phyloP scores from a whole-genome alignment of 192 early-diverging fungal species.

The Backusella parvicylindrica region DNA sequence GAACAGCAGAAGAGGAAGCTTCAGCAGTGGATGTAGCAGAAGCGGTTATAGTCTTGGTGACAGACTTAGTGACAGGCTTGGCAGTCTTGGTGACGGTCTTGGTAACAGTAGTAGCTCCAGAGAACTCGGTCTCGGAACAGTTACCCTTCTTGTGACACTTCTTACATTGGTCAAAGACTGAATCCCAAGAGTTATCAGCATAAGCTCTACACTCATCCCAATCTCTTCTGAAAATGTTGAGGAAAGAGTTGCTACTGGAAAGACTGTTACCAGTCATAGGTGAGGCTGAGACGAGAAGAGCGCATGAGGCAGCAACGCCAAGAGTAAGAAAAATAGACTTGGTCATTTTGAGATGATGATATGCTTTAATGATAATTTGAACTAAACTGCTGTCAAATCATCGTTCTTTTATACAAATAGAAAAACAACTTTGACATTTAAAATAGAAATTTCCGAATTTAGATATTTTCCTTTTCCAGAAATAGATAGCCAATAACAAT shows the following conservation, averaged over 20 bases:
- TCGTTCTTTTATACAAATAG: background rate
- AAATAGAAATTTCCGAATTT: background rate
- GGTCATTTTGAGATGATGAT: background rate
- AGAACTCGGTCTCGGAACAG: background rate
- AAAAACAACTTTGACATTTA: background rate
- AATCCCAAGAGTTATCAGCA: background rate
- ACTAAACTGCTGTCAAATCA: background rate
- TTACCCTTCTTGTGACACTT: background rate
- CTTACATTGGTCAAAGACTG: background rate
- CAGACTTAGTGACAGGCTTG: too few species aligned
- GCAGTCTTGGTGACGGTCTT: background rate
- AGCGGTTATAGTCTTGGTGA: background rate
- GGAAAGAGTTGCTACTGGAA: background rate
- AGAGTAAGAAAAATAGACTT: background rate
- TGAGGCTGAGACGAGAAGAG: background rate
- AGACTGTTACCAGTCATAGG: background rate
- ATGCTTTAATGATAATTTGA: background rate
- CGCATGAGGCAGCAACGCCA: background rate
- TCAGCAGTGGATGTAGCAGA: background rate
- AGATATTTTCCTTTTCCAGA: background rate
- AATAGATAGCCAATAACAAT: background rate
- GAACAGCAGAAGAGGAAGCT: background rate
- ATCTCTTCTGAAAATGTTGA: background rate
- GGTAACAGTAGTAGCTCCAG: background rate
- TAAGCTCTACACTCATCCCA: background rate